A percentile compares a stretch with the other conserved stretches of the same genome.
Conservation (phyloP, 1,139 yeast genomes). For the Suhomyces coccinellae region DNA sequence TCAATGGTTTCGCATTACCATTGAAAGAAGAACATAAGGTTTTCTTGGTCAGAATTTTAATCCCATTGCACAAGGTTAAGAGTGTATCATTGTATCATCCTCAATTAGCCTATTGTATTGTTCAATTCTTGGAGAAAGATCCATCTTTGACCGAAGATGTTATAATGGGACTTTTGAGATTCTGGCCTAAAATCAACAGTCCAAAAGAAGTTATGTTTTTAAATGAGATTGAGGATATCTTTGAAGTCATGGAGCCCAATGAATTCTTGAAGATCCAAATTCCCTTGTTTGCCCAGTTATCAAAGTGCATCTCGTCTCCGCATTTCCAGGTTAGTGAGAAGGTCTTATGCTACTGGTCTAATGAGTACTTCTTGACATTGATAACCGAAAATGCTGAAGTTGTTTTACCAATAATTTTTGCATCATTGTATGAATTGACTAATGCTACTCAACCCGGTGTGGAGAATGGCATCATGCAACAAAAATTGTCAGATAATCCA, state of each 20-base stretch:
- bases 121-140: conserved; percentile 94
- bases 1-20: conserved; percentile 97
- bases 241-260: conserved; percentile 92
- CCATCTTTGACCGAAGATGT: conserved; percentile 92
- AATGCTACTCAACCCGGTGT: conserved; percentile 52
- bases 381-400: conserved; percentile 92
- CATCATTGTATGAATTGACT: conserved; percentile 83
- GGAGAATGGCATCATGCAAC: conserved; percentile 50
- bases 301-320: conserved; percentile 91
- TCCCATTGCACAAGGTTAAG: conserved; percentile 92
- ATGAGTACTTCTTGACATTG: conserved; percentile 86
- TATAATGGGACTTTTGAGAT: conserved; percentile 84
- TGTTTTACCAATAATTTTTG: conserved; percentile 87
- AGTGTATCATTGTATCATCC: conserved; percentile 90
- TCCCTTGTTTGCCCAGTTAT: conserved; percentile 89
- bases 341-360: conserved; percentile 91
- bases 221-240: conserved; percentile 93
- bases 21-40: conserved; percentile 95
- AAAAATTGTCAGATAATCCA: conserved; percentile 43
- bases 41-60: conserved; percentile 80
- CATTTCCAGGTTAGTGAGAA: conserved; percentile 98
- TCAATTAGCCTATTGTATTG: conserved; percentile 94
- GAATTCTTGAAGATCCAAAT: conserved; percentile 92
- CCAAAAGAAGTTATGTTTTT: conserved; percentile 95
- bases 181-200: conserved; percentile 96